A percentile compares a stretch with the other conserved stretches of the same genome.
These are phyloP conservation scores for Colletotrichum spaethianum DNA, from an alignment of 2,329 filamentous ascomycete genomes.

Conservation along the genomic window DNA sequence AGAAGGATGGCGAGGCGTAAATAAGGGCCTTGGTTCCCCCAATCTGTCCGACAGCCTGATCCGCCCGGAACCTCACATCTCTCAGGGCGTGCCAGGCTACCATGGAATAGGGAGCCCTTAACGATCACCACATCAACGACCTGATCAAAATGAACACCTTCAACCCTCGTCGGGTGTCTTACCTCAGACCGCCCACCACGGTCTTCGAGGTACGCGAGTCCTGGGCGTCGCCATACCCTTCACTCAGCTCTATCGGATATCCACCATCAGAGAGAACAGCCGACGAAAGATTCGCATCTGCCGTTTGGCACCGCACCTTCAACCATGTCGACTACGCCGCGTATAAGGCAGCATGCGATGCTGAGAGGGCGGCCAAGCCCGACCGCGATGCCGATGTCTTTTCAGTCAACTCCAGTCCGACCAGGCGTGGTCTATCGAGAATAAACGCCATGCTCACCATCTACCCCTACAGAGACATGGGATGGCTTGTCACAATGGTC, in stretches of 20 bases:
- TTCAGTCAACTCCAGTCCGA: neutral
- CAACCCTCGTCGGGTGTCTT: slow-evolving; percentile 40
- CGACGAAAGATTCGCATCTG: slow-evolving; percentile 30
- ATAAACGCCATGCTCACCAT: slow-evolving; percentile 35
- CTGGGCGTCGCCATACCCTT: slow-evolving; percentile 31
- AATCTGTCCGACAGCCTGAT: neutral
- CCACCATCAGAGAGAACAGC: slow-evolving; percentile 19
- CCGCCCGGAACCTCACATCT: neutral
- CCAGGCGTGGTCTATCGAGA: slow-evolving; percentile 16
- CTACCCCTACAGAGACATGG: slow-evolving; percentile 38
- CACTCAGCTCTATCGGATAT: slow-evolving; percentile 36
- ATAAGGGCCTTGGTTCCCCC: slow-evolving; percentile 32
- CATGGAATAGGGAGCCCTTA: slow-evolving; percentile 17
- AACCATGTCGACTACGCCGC: slow-evolving; percentile 38
- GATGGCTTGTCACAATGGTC: slow-evolving; percentile 36
- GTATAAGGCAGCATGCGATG: slow-evolving; percentile 37
- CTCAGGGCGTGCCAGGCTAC: neutral
- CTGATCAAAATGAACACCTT: slow-evolving; percentile 36
- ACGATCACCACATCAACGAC: neutral
- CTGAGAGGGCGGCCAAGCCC: slow-evolving; percentile 28
- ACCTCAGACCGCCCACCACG: slow-evolving; percentile 24
- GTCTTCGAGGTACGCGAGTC: slow-evolving; percentile 8
- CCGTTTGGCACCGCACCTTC: slow-evolving; percentile 34
- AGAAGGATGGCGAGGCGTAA: slow-evolving; percentile 11
- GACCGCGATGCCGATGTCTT: slow-evolving; percentile 25